phyloP scores from a whole-genome alignment of 768 basidiomycete species.

The Royoungia palumana region DNA sequence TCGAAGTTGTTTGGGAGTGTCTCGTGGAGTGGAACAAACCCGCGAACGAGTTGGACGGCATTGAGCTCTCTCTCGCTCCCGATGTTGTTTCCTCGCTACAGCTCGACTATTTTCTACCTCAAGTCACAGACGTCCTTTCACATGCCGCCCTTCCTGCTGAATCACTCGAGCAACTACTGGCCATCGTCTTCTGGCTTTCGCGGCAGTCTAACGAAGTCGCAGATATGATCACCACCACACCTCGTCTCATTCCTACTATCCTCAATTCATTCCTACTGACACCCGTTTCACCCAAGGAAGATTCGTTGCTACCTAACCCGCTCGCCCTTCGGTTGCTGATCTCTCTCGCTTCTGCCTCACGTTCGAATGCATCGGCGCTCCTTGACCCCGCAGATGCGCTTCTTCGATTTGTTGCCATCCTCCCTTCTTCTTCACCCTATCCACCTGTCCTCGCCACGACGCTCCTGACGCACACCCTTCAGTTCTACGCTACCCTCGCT shows the following conservation, averaged over 20 bases:
- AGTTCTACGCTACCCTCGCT: constrained; percentile 62
- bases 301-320: constrained; percentile 36
- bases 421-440: constrained; percentile 47
- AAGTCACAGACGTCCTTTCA: constrained; percentile 39
- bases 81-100: constrained; percentile 18
- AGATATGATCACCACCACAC: constrained; percentile 46
- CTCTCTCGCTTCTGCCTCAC: constrained; percentile 59
- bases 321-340: constrained; percentile 55
- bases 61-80: constrained; percentile 39
- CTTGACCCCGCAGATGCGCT: constrained; percentile 59
- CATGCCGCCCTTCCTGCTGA: constrained; percentile 45
- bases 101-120: constrained; percentile 48
- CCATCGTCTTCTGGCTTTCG: constrained; percentile 58
- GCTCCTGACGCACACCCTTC: constrained; percentile 57
- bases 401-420: constrained; percentile 64
- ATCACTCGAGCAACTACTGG: constrained; percentile 54
- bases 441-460: constrained; percentile 34
- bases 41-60: constrained; percentile 32
- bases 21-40: constrained; percentile 60
- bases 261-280: constrained; percentile 57
- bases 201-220: constrained; percentile 55
- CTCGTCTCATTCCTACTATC: constrained; percentile 49
- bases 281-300: constrained; percentile 41
- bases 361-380: constrained; percentile 60
- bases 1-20: constrained; percentile 73